A percentile compares a stretch with the other conserved stretches of the same genome.
These are phyloP conservation scores for Oenanthe sinensis DNA, from an alignment of 129 eudicot genomes.

Conservation along the genomic window DNA sequence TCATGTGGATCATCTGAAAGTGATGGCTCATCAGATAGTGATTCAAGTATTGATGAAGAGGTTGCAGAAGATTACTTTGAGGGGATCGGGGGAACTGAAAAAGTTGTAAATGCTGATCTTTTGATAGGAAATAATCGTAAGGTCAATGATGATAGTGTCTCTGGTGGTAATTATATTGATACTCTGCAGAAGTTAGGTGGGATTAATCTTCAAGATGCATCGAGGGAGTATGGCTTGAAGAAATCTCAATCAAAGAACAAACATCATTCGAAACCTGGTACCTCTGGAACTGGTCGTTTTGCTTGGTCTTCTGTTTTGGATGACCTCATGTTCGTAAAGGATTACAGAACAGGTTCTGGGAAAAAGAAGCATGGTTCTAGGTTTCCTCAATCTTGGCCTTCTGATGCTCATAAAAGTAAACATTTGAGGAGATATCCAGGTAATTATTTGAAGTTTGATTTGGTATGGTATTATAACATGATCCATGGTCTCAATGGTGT, in stretches of 20 bases:
- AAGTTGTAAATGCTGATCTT: conserved; percentile 48
- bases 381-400: conserved; percentile 78
- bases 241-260: conserved; percentile 43
- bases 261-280: conserved; percentile 15
- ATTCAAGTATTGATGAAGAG: conserved; percentile 70
- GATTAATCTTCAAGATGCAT: conserved; percentile 76
- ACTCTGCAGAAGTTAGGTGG: conserved; percentile 61
- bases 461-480: background rate
- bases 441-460: conserved; percentile 13
- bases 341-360: conserved; percentile 54
- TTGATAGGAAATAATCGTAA: conserved; percentile 39
- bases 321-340: conserved; percentile 64
- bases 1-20: conserved; percentile 51
- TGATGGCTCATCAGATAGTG: conserved; percentile 50
- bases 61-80: conserved; percentile 77
- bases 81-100: conserved; percentile 71
- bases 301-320: conserved; percentile 40
- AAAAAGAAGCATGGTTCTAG: conserved; percentile 55
- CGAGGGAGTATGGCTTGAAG: conserved; percentile 72
- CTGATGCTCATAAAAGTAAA: conserved; percentile 53
- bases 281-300: conserved; percentile 17
- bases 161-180: conserved; percentile 32
- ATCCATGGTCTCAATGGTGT: background rate
- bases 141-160: conserved; percentile 24
- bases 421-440: conserved; percentile 60